Percentiles rank a stretch among this genome's conserved stretches.
Conservation (phyloP, 306 rosid species). For the Calophaca sinica region DNA sequence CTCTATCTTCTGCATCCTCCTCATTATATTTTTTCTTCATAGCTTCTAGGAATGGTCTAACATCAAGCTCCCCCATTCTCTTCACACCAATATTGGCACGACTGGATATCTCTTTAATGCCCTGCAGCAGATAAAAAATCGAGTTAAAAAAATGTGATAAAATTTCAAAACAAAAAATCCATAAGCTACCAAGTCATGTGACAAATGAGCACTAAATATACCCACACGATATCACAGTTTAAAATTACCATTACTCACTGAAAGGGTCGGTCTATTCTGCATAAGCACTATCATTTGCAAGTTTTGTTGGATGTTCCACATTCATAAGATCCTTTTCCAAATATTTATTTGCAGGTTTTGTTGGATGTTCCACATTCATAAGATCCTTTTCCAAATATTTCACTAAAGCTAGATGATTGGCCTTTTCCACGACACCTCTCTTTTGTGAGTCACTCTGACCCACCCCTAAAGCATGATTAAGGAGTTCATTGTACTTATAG, state of each 20-base stretch:
- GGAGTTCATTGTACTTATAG: conserved; percentile 69
- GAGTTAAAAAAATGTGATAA: background rate
- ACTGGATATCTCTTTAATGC: conserved; percentile 65
- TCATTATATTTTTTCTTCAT: conserved; percentile 76
- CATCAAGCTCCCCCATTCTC: conserved; percentile 96
- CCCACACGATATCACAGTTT: conserved; percentile 1
- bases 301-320: conserved; percentile 58
- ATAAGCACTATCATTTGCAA: conserved; percentile 1
- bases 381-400: conserved; percentile 72
- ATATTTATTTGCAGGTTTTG: conserved; percentile 58
- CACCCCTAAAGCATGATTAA: conserved; percentile 94
- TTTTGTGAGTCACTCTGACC: conserved; percentile 82
- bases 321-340: conserved; percentile 64
- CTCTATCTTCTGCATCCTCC: conserved; percentile 84
- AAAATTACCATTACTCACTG: background rate
- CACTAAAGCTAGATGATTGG: conserved; percentile 80
- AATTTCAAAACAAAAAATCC: background rate
- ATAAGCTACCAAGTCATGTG: conserved; percentile 19
- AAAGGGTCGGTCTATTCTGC: background rate
- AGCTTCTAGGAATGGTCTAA: conserved; percentile 75
- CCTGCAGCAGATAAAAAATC: conserved; percentile 53
- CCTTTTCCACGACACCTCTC: conserved; percentile 79
- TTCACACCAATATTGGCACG: conserved; percentile 67
- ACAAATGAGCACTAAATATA: conserved; percentile 31
- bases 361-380: conserved; percentile 53